Evolutionary conservation across 148 eudicot genomes (phyloP), one percentile per base, ranked within the genome.

Genomic region (Fallopia convolvulus): DNA sequence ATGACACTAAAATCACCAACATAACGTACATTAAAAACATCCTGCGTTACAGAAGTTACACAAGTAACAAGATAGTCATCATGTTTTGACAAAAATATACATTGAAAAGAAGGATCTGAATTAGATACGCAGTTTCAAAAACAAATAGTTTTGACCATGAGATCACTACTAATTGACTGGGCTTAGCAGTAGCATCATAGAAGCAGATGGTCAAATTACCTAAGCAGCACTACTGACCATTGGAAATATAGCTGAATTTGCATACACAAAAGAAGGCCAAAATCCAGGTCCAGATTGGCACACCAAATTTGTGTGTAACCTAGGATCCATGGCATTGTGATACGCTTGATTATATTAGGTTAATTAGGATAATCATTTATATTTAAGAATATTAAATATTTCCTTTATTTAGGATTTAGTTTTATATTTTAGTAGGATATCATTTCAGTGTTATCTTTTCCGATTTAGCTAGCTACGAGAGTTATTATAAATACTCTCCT

Each of bases 261-360:
- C 90, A 82, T 95, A 95, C 68, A 95, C 85, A 72, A 40, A 85
- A 58, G 94, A 91, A 83, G 99, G 94, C 99, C 97, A 95, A 77
- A 91, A 84, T 77, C 99, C 99, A 49, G 99, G 99, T 79, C 99
- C 99, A 80, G 99, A 95, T 87, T 95, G 99, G 85, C 97, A 91
- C 61, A 95, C 93, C 79, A 93, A 55, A 91, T 42, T 58, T 73
- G 50, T 9, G 6, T 65, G 6, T 68, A 33, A 36, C 44, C 2
- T 18, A 56, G 63, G 46, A 55, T 55, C 23, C 68, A 60, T 60
- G 6, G 13, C 26, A 17, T 56, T n/a, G 33, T n/a, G n/a, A n/a
- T n/a, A n/a, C n/a, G n/a, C n/a, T n/a, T n/a, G n/a, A n/a, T n/a
- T n/a, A n/a, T n/a, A n/a, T n/a, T n/a, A n/a, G n/a, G n/a, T n/a